Evolutionary conservation across 2,329 filamentous ascomycete species (phyloP).

Genomic region (Paracoccidioides brasiliensis): DNA sequence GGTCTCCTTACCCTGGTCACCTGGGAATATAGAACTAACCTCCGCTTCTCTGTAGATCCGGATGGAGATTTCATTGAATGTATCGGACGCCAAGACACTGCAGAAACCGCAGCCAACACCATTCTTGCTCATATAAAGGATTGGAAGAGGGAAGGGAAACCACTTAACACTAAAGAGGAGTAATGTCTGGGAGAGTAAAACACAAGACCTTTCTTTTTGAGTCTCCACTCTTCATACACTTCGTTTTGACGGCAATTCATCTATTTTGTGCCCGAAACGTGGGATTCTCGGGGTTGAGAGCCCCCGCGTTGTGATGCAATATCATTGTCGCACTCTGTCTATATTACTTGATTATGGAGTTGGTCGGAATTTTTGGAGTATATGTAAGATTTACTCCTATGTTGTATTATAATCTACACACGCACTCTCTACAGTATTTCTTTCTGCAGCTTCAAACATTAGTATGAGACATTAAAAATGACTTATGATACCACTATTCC

Average conservation of each 20-base stretch:
- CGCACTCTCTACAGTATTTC: too few relatives aligned
- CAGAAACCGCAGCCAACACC: constrained; percentile 68
- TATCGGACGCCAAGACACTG: constrained; percentile 85
- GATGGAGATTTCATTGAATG: constrained; percentile 98
- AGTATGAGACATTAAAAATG: too few relatives aligned
- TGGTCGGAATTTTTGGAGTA: neutral
- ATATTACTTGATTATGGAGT: neutral
- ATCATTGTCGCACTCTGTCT: neutral
- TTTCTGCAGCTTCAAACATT: too few relatives aligned
- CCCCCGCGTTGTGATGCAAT: neutral
- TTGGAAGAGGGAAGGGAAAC: constrained; percentile 46
- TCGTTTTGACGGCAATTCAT: neutral
- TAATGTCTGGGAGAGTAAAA: neutral
- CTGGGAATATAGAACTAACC: neutral
- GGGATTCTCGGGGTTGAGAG: neutral
- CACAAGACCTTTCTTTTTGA: neutral
- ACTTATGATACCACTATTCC: too few relatives aligned
- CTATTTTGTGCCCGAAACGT: neutral
- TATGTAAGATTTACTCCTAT: neutral
- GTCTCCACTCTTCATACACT: neutral
- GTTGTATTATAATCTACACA: neutral
- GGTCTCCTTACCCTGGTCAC: neutral
- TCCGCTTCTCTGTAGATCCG: constrained; percentile 47
- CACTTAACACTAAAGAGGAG: constrained; percentile 33
- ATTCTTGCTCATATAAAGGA: constrained; percentile 78